A percentile compares a stretch with the other conserved stretches of the same genome.
Evolutionary conservation across 495 filamentous ascomycete genomes (phyloP).

Genomic region (Penicillium desertorum): DNA sequence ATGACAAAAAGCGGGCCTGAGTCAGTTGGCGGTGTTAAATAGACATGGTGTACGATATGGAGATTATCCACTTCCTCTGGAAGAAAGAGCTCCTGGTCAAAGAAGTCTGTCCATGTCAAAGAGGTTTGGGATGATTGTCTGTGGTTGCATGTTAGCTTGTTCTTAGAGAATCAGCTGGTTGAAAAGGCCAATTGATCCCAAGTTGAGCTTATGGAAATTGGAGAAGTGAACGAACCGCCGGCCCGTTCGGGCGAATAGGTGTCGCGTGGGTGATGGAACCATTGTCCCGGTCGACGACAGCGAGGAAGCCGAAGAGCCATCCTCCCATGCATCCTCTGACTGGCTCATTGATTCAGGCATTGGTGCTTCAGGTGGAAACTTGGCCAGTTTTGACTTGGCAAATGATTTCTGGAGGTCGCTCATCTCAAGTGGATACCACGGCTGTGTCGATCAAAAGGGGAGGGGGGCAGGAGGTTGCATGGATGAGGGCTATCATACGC

Average conservation of each 20-base stretch:
- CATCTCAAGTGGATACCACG: slow-evolving; percentile 51
- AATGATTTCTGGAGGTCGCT: slow-evolving; percentile 84
- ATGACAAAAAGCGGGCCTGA: slow-evolving; percentile 79
- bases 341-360: slow-evolving; percentile 37
- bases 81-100: slow-evolving; percentile 79
- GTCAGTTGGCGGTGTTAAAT: slow-evolving; percentile 62
- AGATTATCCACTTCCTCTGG: slow-evolving; percentile 40
- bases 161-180: background rate
- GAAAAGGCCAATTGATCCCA: background rate
- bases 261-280: slow-evolving; percentile 71
- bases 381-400: slow-evolving; percentile 72
- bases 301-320: slow-evolving; percentile 70
- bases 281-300: slow-evolving; percentile 87
- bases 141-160: slow-evolving; percentile 14
- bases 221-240: slow-evolving; percentile 50
- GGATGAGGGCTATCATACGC: background rate
- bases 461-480: background rate
- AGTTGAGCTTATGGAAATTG: background rate
- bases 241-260: slow-evolving; percentile 66
- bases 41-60: slow-evolving; percentile 75
- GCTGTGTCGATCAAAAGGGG: slow-evolving; percentile 5
- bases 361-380: slow-evolving; percentile 57
- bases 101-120: slow-evolving; percentile 85
- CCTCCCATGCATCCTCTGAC: slow-evolving; percentile 32
- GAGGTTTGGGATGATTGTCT: slow-evolving; percentile 38